Base-by-base conservation (phyloP, 1,284 basidiomycete genomes). In the Schizopora paradoxa region DNA sequence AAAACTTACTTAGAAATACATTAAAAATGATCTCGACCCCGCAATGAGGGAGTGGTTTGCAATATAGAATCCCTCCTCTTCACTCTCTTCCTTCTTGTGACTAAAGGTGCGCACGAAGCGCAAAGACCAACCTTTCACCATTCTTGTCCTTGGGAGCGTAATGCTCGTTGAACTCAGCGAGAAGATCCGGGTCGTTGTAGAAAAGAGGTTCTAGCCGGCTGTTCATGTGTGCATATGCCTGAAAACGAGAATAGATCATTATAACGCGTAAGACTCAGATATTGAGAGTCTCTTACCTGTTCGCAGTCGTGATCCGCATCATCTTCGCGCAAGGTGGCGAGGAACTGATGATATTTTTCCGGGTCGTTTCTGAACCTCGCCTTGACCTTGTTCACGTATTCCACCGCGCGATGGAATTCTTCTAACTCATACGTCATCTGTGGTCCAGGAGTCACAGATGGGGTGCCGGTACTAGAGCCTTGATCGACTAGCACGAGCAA, bases 321-420 rank as follows among this genome's bases (percentile, higher is more conserved):
- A 66, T 97, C 98, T 25, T 90, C 89, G 72, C 99, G 96, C 55
- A 99, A 69, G 45, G 99, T 95, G 70, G 98, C 95, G 58, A 99
- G 72, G 67, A 99, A 99, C 60, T 92, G 86, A 69, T 98, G 97
- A 74, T 99, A 99, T 35, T 88, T 95, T 58, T 95, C 91, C 18
- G 87, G 84, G 55, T 97, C 92, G 52, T 87, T 82, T n/a, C 81
- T 72, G 66, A 89, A 99, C 40, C 94, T 82, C 36, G 85, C 84
- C 72, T 99, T 99, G 73, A 99, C 99, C 74, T 94, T 95, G 77
- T 98, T 98, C 57, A 99, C 84, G 63, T 95, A 99, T 58, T 91
- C 86, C 56, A 99, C 98, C 18, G 96, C 96, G 62, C 95, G 92
- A 64, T 97, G 93, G 73, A 99, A 98, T 63, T 98, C 93, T 44